Percentiles rank a stretch among this genome's conserved stretches.
These are phyloP conservation scores for Ascochyta lentis DNA, from an alignment of 2,329 filamentous ascomycete species.

Conservation along the genomic window DNA sequence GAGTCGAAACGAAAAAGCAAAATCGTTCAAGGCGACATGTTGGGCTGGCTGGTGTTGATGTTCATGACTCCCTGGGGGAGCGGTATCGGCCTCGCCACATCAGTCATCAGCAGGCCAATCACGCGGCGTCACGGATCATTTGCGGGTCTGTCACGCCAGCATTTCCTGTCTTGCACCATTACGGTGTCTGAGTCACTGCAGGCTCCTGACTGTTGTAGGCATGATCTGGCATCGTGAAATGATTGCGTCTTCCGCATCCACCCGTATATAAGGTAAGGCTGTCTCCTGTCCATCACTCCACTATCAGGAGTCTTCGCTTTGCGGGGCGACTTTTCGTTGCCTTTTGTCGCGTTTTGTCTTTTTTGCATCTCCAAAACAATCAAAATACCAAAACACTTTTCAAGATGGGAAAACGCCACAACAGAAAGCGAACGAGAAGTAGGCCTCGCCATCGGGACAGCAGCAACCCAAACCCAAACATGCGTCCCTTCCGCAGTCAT, in stretches of 20 bases:
- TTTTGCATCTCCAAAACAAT: conserved; percentile 13
- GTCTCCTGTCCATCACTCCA: conserved; percentile 18
- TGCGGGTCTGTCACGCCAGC: conserved; percentile 34
- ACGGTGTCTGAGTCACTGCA: conserved; percentile 46
- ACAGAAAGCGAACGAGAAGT: conserved; percentile 53
- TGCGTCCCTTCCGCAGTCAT: conserved; percentile 39
- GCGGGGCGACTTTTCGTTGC: conserved; percentile 37
- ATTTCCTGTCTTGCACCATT: conserved; percentile 19
- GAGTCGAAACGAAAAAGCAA: conserved; percentile 19
- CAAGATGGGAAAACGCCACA: conserved; percentile 52
- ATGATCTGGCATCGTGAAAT: conserved; percentile 29
- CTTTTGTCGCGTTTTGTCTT: conserved; percentile 6
- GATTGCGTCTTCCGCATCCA: conserved; percentile 17
- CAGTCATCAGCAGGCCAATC: conserved; percentile 35
- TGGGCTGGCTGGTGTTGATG: conserved; percentile 17
- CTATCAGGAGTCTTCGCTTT: conserved; percentile 38
- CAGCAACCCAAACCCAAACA: conserved; percentile 27
- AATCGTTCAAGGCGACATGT: conserved; percentile 15
- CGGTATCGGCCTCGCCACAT: conserved; percentile 40
- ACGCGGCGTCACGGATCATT: conserved; percentile 31
- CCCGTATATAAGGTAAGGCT: conserved; percentile 37
- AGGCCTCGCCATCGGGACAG: conserved; percentile 50
- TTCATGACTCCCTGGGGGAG: conserved; percentile 34
- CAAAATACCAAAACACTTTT: not conserved
- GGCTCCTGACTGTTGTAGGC: conserved; percentile 36